Conservation (phyloP, 164 flowering plant genomes). For the Stephania cephalantha region DNA sequence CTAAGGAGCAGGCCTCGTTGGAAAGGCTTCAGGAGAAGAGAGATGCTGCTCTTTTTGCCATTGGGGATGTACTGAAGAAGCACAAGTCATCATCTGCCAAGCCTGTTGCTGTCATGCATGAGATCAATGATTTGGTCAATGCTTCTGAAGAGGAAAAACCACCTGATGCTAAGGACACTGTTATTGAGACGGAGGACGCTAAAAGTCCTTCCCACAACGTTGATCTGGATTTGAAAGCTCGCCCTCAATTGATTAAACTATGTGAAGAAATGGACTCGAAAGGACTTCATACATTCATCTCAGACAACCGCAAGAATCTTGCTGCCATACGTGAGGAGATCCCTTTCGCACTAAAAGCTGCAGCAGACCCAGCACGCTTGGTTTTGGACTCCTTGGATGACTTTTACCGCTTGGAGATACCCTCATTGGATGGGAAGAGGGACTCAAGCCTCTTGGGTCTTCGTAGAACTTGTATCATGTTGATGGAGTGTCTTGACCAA, state of each 20-base stretch:
- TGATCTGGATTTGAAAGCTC: conserved; percentile 38
- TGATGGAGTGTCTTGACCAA: conserved; percentile 80
- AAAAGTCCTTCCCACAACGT: conserved; percentile 26
- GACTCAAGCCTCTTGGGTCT: conserved; percentile 68
- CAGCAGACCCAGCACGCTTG: conserved; percentile 59
- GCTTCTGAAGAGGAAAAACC: conserved; percentile 40
- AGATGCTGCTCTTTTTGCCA: conserved; percentile 74
- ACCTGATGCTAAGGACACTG: conserved; percentile 32
- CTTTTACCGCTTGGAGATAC: conserved; percentile 51
- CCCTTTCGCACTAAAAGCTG: conserved; percentile 68
- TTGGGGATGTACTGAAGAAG: conserved; percentile 50
- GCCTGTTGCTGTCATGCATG: conserved; percentile 24
- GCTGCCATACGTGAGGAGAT: conserved; percentile 74
- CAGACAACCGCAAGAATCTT: conserved; percentile 91
- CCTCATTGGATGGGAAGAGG: conserved; percentile 64
- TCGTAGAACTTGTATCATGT: conserved; percentile 88
- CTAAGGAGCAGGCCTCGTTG: conserved; percentile 72
- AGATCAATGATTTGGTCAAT: conserved; percentile 20
- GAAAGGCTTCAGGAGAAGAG: conserved; percentile 76
- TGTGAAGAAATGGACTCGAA: conserved; percentile 75
- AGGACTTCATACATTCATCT: conserved; percentile 85
- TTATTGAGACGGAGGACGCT: conserved; percentile 24
- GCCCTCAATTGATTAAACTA: conserved; percentile 61
- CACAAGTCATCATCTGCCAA: conserved; percentile 30
- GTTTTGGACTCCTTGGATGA: conserved; percentile 69